phyloP scores from a whole-genome alignment of 2,329 filamentous ascomycete genomes.

The Neodidymelliopsis sp. region DNA sequence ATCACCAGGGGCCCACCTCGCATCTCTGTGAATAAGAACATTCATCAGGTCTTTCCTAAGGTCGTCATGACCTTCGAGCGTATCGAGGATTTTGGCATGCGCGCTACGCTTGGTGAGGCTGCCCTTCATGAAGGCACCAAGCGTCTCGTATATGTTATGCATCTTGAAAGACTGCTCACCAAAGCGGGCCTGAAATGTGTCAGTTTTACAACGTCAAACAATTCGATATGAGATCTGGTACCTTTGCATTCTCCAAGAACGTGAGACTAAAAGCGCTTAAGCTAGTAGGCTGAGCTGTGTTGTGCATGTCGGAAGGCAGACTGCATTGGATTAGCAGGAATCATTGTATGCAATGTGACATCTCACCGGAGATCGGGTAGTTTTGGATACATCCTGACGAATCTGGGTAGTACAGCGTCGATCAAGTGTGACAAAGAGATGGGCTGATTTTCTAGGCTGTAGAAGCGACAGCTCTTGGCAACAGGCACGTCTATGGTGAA shows the following conservation, averaged over 20 bases:
- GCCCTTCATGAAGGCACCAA: constrained; percentile 27
- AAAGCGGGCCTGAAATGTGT: constrained; percentile 29
- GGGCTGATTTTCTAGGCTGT: neutral
- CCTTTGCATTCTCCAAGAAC: constrained; percentile 33
- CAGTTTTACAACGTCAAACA: no score
- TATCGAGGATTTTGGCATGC: constrained; percentile 24
- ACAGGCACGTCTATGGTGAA: constrained; percentile 6
- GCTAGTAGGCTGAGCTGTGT: neutral
- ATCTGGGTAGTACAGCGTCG: neutral
- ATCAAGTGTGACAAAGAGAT: neutral
- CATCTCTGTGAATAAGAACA: constrained; percentile 34
- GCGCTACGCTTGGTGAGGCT: constrained; percentile 33
- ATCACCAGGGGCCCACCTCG: constrained; percentile 30
- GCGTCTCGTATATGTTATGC: constrained; percentile 22
- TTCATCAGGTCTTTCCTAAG: constrained; percentile 33
- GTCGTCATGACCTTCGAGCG: constrained; percentile 27
- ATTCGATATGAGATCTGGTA: no score
- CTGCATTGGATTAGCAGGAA: constrained; percentile 3
- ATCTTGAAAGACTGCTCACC: constrained; percentile 32
- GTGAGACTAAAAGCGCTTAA: constrained; percentile 13
- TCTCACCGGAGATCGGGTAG: constrained; percentile 1
- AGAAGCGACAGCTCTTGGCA: constrained; percentile 3
- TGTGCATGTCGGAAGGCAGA: constrained; percentile 9
- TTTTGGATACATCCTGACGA: neutral
- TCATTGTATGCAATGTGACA: neutral